Percentiles rank a stretch among this genome's conserved stretches.
Conservation (phyloP, 2,329 filamentous ascomycete genomes). For the Penicillium sp. region DNA sequence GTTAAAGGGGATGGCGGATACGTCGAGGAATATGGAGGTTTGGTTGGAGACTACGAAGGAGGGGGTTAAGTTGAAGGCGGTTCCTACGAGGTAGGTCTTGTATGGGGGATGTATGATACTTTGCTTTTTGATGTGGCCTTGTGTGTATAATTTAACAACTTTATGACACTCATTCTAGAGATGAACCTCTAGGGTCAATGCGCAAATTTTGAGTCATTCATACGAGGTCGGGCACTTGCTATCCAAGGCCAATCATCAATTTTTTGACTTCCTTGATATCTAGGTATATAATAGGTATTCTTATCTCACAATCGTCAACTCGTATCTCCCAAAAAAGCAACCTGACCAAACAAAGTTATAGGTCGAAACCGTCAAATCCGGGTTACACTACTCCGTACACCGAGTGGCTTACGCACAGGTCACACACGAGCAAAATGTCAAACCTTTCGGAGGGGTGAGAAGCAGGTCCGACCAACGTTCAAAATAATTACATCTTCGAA, state of each 20-base stretch:
- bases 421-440: neutral
- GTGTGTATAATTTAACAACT: no score
- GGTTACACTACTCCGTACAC: neutral
- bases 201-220: no score
- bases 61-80: constrained; percentile 29
- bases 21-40: constrained; percentile 32
- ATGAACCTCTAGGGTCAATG: no score
- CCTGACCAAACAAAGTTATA: neutral
- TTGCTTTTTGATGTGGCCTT: no score
- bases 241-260: no score
- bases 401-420: neutral
- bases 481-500: no score
- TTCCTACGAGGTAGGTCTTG: constrained; percentile 3
- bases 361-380: neutral
- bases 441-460: neutral
- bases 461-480: neutral
- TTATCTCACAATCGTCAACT: no score
- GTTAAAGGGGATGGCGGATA: constrained; percentile 31
- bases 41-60: constrained; percentile 29
- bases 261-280: no score
- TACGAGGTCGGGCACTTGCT: no score
- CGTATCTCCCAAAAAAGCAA: neutral
- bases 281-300: no score
- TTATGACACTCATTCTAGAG: no score
- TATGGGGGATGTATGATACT: neutral